Evolutionary conservation across 1,284 basidiomycete species (phyloP).

Genomic region (Melampsora larici-populina): DNA sequence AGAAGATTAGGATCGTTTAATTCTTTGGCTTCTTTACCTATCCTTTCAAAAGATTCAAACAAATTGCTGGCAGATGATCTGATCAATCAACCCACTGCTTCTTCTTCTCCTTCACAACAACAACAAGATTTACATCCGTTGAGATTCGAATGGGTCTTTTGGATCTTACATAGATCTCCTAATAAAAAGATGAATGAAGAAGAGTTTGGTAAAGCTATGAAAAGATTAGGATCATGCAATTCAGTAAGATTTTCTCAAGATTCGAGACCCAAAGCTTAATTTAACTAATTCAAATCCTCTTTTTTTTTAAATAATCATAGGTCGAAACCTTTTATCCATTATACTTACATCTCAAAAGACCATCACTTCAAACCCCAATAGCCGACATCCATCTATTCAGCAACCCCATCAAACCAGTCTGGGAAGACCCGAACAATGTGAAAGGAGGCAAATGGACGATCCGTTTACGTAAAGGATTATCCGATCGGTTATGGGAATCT

Average conservation of each 20-base stretch:
- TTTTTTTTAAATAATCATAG: constrained; percentile 53
- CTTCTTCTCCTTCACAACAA: background rate
- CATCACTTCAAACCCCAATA: constrained; percentile 68
- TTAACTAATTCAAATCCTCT: too few relatives aligned
- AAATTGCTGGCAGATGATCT: background rate
- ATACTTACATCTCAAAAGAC: constrained; percentile 72
- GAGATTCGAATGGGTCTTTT: constrained; percentile 34
- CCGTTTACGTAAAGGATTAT: constrained; percentile 73
- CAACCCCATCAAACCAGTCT: constrained; percentile 73
- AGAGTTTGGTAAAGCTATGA: constrained; percentile 35
- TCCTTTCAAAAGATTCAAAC: background rate
- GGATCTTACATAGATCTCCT: constrained; percentile 25
- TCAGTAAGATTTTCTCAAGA: constrained; percentile 15
- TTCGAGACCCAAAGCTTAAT: too few relatives aligned
- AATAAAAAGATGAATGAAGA: constrained; percentile 40
- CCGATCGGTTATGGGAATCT: constrained; percentile 77
- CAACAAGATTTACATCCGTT: constrained; percentile 19
- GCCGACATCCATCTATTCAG: constrained; percentile 84
- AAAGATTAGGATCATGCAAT: constrained; percentile 29
- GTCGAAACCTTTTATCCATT: constrained; percentile 80
- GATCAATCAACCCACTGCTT: background rate
- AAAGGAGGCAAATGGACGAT: constrained; percentile 90
- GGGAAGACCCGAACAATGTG: constrained; percentile 82
- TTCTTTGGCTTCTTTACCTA: constrained; percentile 21
- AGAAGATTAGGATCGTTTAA: constrained; percentile 37